Percentiles rank a stretch among this genome's conserved stretches.
Evolutionary conservation across 2,329 filamentous ascomycete species (phyloP).

Genomic region (Nothopassalora personata): DNA sequence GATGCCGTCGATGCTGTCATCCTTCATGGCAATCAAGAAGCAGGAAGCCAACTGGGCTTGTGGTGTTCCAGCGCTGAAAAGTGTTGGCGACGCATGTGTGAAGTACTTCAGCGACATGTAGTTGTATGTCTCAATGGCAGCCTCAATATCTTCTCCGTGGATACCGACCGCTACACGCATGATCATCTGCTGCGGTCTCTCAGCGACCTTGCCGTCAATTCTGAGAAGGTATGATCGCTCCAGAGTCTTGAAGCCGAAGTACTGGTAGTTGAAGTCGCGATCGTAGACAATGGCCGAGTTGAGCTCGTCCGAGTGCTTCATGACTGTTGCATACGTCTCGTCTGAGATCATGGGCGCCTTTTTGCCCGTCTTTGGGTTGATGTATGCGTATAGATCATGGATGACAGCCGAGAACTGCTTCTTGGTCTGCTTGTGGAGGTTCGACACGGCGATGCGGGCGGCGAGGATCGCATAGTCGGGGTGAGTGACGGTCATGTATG

Average conservation of each 20-base stretch:
- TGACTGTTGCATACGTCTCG: slow-evolving; percentile 83
- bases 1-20: slow-evolving; percentile 98
- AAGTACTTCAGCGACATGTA: slow-evolving; percentile 99
- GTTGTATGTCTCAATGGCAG: slow-evolving; percentile 95
- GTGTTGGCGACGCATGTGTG: slow-evolving; percentile 93
- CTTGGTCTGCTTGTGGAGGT: slow-evolving; percentile 99
- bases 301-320: slow-evolving; percentile 93
- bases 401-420: slow-evolving; percentile 98
- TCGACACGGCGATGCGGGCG: slow-evolving; percentile 96
- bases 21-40: slow-evolving; percentile 99
- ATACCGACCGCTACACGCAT: slow-evolving; percentile 99
- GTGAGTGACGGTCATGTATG: slow-evolving; percentile 99
- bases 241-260: slow-evolving; percentile 98
- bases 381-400: slow-evolving; percentile 87
- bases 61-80: slow-evolving; percentile 96
- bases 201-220: slow-evolving; percentile 90
- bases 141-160: slow-evolving; percentile 90
- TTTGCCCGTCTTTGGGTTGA: slow-evolving; percentile 86
- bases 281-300: slow-evolving; percentile 99
- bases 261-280: slow-evolving; percentile 99
- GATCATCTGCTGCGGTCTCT: slow-evolving; percentile 98
- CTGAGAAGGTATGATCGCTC: slow-evolving; percentile 96
- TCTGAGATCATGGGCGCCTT: slow-evolving; percentile 91
- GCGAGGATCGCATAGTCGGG: slow-evolving; percentile 98
- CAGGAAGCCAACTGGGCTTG: slow-evolving; percentile 93